Evolutionary conservation across 1,139 yeast genomes (phyloP), one percentile per base, ranked within the genome.

Genomic region (Candida gigantensis): DNA sequence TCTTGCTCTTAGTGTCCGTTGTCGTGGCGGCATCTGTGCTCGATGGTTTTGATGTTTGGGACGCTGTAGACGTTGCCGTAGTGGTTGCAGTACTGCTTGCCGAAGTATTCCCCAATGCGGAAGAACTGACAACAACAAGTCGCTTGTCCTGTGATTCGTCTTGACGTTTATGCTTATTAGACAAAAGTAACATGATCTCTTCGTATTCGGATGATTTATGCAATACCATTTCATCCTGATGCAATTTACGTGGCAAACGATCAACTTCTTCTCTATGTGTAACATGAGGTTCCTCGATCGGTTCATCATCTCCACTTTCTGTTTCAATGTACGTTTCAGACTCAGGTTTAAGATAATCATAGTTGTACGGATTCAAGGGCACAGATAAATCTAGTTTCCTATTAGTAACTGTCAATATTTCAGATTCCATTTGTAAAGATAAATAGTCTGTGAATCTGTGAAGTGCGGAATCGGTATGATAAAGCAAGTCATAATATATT

Each of bases 161-260:
- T 9, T 61, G 50, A 34, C 60, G 57, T 42, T 60, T 67, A 48
- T 65, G 63, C 43, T 67, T 70, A 48, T 62, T 66, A 3, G 75
- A 68, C 34, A 71, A 57, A 34, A 71, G 58, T 40, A 70, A 61
- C 97, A 92, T 90, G 54, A 89, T 71, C 55, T 87, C 96, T 60
- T 92, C 97, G 60, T 86, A 89, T 46, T 89, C 95, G 2, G 90
- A 81, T 24, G 86, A 83, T 51, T 85, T 85, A 53, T 87, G 96
- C 46, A 70, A 50, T 4, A 68, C 60, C 51, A 69, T 52, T 49
- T 68, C 74, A 40, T 71, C 77, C 44, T 65, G 73, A 43, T 69
- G 75, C 35, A 71, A 56, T 49, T 67, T 70, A 17, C 74, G 66
- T 2, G 67, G 60, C 20, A 71, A 66, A 37, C 62, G 71, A 2